Evolutionary conservation across 2,329 filamentous ascomycete species (phyloP).

Genomic region (Hawksworthiomyces lignivorus): DNA sequence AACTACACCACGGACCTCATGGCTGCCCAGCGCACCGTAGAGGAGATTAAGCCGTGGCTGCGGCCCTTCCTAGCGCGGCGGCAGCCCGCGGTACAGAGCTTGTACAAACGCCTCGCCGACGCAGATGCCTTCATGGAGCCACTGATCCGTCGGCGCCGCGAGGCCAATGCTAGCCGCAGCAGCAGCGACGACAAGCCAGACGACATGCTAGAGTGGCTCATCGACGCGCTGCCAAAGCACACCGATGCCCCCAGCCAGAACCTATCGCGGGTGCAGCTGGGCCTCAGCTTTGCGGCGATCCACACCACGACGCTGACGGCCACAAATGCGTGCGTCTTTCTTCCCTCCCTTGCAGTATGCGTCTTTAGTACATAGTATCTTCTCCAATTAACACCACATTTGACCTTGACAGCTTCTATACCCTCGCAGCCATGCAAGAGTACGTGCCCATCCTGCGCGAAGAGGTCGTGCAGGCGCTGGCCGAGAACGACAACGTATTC

Average conservation of each 20-base stretch:
- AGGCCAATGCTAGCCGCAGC: conserved; percentile 10
- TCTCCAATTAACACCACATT: no score
- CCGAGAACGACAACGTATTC: conserved; percentile 23
- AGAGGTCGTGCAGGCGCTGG: conserved; percentile 36
- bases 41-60: conserved; percentile 22
- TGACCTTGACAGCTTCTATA: conserved; percentile 34
- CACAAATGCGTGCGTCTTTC: conserved; percentile 38
- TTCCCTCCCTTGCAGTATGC: no score
- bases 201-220: conserved; percentile 41
- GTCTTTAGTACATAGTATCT: background rate
- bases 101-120: conserved; percentile 24
- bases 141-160: conserved; percentile 24
- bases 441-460: conserved; percentile 42
- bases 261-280: conserved; percentile 34
- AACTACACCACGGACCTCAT: conserved; percentile 37
- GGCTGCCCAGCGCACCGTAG: conserved; percentile 24
- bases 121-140: conserved; percentile 29
- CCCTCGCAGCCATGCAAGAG: conserved; percentile 42
- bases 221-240: conserved; percentile 30
- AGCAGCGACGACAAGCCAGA: conserved; percentile 27
- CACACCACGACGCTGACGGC: conserved; percentile 40
- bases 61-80: conserved; percentile 25
- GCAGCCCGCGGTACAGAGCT: conserved; percentile 26
- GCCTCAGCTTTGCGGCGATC: conserved; percentile 41
- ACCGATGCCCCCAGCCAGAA: conserved; percentile 24